phyloP scores from a whole-genome alignment of 352 stramenopile genomes.

The Globisporangium acanthophoron region DNA sequence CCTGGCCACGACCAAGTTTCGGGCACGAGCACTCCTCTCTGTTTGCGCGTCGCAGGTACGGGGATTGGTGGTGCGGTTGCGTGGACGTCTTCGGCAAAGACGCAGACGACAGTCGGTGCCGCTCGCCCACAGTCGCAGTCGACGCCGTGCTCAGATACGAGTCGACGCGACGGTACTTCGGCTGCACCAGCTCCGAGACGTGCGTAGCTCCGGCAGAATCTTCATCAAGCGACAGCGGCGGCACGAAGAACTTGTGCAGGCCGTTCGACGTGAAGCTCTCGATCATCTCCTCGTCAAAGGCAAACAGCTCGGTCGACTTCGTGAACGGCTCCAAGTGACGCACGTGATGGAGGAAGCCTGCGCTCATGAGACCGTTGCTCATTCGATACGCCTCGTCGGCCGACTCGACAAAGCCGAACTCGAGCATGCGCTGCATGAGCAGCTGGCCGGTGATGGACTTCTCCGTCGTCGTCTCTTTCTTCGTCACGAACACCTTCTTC shows the following conservation, averaged over 20 bases:
- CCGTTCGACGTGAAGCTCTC: slow-evolving; percentile 15
- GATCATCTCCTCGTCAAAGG: slow-evolving; percentile 39
- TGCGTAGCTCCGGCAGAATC: slow-evolving; percentile 1
- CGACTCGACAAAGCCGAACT: slow-evolving; percentile 44
- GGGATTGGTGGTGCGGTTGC: not conserved
- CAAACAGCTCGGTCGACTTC: slow-evolving; percentile 39
- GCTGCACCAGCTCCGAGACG: slow-evolving; percentile 6
- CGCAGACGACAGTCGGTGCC: slow-evolving; percentile 16
- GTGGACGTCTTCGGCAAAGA: slow-evolving; percentile 21
- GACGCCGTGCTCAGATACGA: slow-evolving; percentile 6
- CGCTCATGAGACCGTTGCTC: slow-evolving; percentile 60
- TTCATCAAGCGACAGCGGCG: slow-evolving; percentile 2
- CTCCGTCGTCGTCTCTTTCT: slow-evolving; percentile 25
- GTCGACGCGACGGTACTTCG: slow-evolving; percentile 1
- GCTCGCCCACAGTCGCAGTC: slow-evolving; percentile 2
- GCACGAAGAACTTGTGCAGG: slow-evolving; percentile 11
- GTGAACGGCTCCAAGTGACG: slow-evolving; percentile 40
- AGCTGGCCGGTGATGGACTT: slow-evolving; percentile 31
- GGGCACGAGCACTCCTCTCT: slow-evolving; percentile 34
- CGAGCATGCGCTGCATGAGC: slow-evolving; percentile 57
- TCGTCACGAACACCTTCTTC: slow-evolving; percentile 20
- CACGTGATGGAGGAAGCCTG: slow-evolving; percentile 56
- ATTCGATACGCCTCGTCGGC: slow-evolving; percentile 42
- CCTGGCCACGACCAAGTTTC: slow-evolving; percentile 37
- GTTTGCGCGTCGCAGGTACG: not conserved